Conservation (phyloP, 1,284 basidiomycete species). For the Bothia castanella region DNA sequence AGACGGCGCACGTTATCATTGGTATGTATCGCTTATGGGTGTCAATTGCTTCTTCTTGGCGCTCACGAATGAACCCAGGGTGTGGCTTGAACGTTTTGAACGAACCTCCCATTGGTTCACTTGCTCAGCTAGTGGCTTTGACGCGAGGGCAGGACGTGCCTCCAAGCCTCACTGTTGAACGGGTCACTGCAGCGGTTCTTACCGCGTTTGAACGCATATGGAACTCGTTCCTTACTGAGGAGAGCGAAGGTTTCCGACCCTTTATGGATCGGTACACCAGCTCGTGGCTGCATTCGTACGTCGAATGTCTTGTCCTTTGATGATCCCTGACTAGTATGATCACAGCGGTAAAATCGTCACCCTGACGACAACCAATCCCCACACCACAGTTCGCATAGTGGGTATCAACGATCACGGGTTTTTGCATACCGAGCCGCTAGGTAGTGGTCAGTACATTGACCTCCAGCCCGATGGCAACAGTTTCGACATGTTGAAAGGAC, state of each 20-base stretch:
- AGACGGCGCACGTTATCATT: conserved; percentile 73
- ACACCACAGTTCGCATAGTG: conserved; percentile 69
- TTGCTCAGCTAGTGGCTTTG: conserved; percentile 61
- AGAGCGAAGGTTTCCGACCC: conserved; percentile 63
- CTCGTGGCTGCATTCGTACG: conserved; percentile 88
- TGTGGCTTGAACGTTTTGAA: conserved; percentile 91
- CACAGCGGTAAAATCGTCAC: conserved; percentile 81
- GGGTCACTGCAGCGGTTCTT: conserved; percentile 73
- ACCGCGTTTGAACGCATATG: conserved; percentile 80
- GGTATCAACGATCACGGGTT: conserved; percentile 92
- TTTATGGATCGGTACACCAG: conserved; percentile 78
- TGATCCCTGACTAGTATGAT: conserved; percentile 1
- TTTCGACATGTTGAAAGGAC: conserved; percentile 90
- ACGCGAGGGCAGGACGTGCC: conserved; percentile 20
- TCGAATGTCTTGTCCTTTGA: conserved; percentile 16
- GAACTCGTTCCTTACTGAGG: conserved; percentile 56
- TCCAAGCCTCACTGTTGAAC: conserved; percentile 61
- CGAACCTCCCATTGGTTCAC: conserved; percentile 76
- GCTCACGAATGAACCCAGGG: conserved; percentile 44
- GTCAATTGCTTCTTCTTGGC: not conserved
- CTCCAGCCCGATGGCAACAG: conserved; percentile 95
- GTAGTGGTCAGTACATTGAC: conserved; percentile 47
- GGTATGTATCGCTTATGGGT: conserved; percentile 47
- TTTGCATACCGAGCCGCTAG: conserved; percentile 73
- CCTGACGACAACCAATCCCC: conserved; percentile 72